A percentile compares a stretch with the other conserved stretches of the same genome.
These are phyloP conservation scores for Neurospora sp. DNA, from an alignment of 495 filamentous ascomycete genomes.

Conservation along the genomic window DNA sequence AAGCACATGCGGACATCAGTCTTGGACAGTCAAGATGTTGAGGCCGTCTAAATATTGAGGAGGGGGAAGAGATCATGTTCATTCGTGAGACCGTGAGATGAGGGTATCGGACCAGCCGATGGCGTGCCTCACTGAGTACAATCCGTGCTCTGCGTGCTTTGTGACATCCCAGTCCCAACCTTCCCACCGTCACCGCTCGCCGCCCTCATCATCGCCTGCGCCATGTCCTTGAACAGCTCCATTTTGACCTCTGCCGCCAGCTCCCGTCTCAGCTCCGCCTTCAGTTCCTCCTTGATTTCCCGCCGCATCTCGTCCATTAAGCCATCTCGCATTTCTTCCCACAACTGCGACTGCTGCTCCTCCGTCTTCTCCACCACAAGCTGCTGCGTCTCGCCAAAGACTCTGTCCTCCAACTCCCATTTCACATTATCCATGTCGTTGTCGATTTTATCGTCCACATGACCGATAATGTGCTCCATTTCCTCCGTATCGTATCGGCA, in stretches of 20 bases:
- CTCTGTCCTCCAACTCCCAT: not conserved
- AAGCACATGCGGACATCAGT: not conserved
- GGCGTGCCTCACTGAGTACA: not conserved
- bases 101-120: not conserved
- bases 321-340: not conserved
- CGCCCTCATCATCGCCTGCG: conserved; percentile 7
- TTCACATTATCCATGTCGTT: not conserved
- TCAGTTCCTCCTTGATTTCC: not conserved
- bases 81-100: not conserved
- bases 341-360: not conserved
- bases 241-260: conserved; percentile 1
- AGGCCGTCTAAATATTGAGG: no score
- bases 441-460: conserved; percentile 1
- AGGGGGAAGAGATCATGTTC: not conserved
- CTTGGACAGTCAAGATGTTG: not conserved
- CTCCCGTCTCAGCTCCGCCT: not conserved
- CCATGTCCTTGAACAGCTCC: conserved; percentile 5
- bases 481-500: conserved; percentile 4
- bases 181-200: not conserved
- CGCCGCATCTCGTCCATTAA: conserved; percentile 1
- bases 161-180: not conserved
- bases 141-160: not conserved
- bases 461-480: not conserved
- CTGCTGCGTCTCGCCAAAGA: not conserved
- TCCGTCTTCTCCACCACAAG: conserved; percentile 1